Evolutionary conservation across 2,329 filamentous ascomycete species (phyloP).

Genomic region (Penicillium sp.): DNA sequence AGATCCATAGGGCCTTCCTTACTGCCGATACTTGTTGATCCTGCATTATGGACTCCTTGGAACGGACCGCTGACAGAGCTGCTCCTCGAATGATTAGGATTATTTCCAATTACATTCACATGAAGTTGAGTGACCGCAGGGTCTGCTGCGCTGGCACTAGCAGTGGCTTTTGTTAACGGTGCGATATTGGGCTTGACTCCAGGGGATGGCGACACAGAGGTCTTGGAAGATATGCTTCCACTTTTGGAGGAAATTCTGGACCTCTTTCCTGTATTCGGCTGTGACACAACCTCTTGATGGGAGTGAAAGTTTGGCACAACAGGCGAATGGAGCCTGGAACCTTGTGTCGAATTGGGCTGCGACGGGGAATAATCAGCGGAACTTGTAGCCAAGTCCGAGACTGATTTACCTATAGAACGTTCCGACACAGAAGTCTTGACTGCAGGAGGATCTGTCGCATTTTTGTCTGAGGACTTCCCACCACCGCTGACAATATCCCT

Average conservation of each 20-base stretch:
- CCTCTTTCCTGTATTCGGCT: constrained; percentile 29
- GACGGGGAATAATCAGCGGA: constrained; percentile 27
- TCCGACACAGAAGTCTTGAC: constrained; percentile 31
- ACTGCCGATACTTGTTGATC: constrained; percentile 30
- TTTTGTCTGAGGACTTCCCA: constrained; percentile 33
- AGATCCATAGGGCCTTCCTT: constrained; percentile 31
- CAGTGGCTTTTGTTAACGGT: constrained; percentile 36
- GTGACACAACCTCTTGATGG: constrained; percentile 28
- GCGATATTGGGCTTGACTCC: constrained; percentile 40
- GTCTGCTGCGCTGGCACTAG: constrained; percentile 41
- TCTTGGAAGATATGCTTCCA: constrained; percentile 44
- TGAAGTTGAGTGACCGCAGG: constrained; percentile 49
- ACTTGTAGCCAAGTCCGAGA: constrained; percentile 22
- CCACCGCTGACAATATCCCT: constrained; percentile 52
- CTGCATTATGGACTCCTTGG: constrained; percentile 32
- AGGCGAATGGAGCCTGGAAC: constrained; percentile 41
- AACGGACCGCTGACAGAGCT: constrained; percentile 34
- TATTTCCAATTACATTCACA: constrained; percentile 37
- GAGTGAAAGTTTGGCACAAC: constrained; percentile 32
- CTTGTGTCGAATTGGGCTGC: constrained; percentile 34
- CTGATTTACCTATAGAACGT: constrained; percentile 27
- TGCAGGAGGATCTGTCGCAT: constrained; percentile 24
- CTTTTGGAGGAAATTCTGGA: constrained; percentile 45
- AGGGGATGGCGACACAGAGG: constrained; percentile 39
- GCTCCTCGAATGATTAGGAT: constrained; percentile 28